These are phyloP conservation scores for Panaeolus cyanescens DNA, from an alignment of 768 basidiomycete genomes.

Conservation along the genomic window DNA sequence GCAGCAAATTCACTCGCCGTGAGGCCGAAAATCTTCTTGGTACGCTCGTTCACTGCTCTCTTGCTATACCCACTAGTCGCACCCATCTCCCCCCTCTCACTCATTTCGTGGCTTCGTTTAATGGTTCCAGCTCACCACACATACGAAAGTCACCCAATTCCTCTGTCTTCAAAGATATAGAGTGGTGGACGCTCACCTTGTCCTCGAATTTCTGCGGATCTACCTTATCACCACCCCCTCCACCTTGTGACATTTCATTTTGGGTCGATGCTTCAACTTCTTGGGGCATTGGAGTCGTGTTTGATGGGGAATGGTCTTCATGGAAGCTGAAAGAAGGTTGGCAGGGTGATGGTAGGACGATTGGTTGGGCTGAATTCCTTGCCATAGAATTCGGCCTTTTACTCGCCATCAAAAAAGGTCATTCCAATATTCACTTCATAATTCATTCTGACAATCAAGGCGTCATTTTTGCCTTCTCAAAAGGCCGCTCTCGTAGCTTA, in stretches of 20 bases:
- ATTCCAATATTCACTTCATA: constrained; percentile 24
- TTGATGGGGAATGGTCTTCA: constrained; percentile 30
- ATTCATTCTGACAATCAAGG: constrained; percentile 39
- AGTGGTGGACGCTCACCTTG: constrained; percentile 26
- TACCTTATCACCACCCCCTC: constrained; percentile 11
- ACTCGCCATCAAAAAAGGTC: constrained; percentile 18
- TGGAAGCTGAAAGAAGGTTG: constrained; percentile 30
- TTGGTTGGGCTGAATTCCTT: constrained; percentile 45
- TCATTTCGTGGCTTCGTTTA: constrained; percentile 26
- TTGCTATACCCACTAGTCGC: constrained; percentile 30
- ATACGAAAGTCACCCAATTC: constrained; percentile 12
- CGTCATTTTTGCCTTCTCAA: constrained; percentile 24
- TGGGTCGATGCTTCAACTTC: constrained; percentile 39
- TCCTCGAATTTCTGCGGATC: constrained; percentile 12
- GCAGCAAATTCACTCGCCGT: constrained; percentile 9
- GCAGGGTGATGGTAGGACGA: constrained; percentile 28
- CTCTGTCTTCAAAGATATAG: constrained; percentile 18
- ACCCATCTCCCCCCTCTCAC: constrained; percentile 30
- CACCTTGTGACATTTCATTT: constrained; percentile 11
- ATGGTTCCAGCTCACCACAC: constrained; percentile 9
- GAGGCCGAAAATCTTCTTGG: constrained; percentile 30
- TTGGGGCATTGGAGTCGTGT: constrained; percentile 36
- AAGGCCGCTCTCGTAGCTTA: constrained; percentile 24
- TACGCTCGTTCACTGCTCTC: constrained; percentile 35
- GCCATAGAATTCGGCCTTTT: constrained; percentile 36